phyloP scores from a whole-genome alignment of 78 protist genomes.

The Dictyostelium purpureum region DNA sequence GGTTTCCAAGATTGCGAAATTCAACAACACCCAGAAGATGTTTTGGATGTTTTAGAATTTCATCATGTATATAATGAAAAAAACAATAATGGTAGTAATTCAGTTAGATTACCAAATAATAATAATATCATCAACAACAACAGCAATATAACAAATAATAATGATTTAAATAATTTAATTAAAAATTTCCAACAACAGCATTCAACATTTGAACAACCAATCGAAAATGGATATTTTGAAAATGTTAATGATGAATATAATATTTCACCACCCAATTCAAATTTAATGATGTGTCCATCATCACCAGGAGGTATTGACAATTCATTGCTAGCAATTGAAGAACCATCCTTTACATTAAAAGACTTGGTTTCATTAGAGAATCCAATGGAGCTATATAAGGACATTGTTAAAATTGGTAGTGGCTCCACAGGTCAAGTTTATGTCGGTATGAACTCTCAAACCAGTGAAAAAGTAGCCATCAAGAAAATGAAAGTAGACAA shows the following conservation, averaged over 20 bases:
- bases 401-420: constrained; percentile 82
- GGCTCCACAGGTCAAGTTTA: constrained; percentile 85
- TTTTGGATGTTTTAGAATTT: constrained; percentile 76
- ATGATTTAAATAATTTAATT: neutral
- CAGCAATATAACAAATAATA: neutral
- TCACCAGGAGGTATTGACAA: neutral
- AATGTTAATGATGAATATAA: too few relatives aligned
- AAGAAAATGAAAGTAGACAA: constrained; percentile 80
- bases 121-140: constrained; percentile 1
- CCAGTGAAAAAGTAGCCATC: constrained; percentile 74
- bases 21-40: constrained; percentile 76
- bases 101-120: neutral
- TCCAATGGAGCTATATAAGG: constrained; percentile 66
- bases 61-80: constrained; percentile 72
- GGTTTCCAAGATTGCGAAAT: constrained; percentile 79
- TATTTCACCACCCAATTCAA: neutral
- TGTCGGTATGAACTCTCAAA: neutral
- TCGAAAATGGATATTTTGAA: too few relatives aligned
- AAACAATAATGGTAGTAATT: neutral
- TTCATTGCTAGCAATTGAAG: constrained; percentile 28
- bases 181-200: too few relatives aligned
- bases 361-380: constrained; percentile 77
- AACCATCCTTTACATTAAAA: constrained; percentile 46
- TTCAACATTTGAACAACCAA: too few relatives aligned
- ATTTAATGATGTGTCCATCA: neutral